Evolutionary conservation across 2,329 filamentous ascomycete genomes (phyloP), one percentile per base, ranked within the genome.

Genomic region (Colletotrichum godetiae): DNA sequence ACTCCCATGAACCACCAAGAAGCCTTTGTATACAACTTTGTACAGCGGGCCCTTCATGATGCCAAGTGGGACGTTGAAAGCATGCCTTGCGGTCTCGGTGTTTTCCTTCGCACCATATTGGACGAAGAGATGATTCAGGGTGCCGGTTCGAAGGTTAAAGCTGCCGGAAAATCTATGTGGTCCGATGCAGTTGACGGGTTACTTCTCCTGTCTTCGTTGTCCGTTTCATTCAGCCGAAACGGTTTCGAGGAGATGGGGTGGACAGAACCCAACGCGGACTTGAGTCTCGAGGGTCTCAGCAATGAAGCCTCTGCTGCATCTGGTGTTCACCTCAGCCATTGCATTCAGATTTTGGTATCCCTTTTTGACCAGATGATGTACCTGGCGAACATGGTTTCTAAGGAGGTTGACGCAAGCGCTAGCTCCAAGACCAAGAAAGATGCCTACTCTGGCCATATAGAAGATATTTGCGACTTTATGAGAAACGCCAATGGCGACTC

Each of bases 21-120:
- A 19, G 62, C 76, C 3, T 49, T 78, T 3, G 33, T 76, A 5
- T 84, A 84, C 55, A 62, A 79, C 19, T 68, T 79, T 15, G 63
- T 80, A 1, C 80, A 82, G 52, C 78, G 79, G 66, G 76, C 78
- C 2, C 69, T 83, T 2, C 78, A 76, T 13, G 75, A 76, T 29
- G 78, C 76, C 3, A 74, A 78, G 22, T 77, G 82, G 74, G 78
- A 82, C 12, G 71, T 76, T 3, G 75, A 80, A 1, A 68, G 73
- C 24, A 56, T 75, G 4, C 52, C 67, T 13, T 53, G 35, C 5
- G 52, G 55, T 27, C 6, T 65, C 11, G 27, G 13, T 27, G 2
- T 37, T 4, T 31, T 73, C 15, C 29, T 66, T 29, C 33, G 15
- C 6, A 42, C 29, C 31, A 5, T 29, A 3, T n/a, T 70, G 5